Conservation (phyloP, 2,329 filamentous ascomycete species). For the Cladosporium halotolerans region DNA sequence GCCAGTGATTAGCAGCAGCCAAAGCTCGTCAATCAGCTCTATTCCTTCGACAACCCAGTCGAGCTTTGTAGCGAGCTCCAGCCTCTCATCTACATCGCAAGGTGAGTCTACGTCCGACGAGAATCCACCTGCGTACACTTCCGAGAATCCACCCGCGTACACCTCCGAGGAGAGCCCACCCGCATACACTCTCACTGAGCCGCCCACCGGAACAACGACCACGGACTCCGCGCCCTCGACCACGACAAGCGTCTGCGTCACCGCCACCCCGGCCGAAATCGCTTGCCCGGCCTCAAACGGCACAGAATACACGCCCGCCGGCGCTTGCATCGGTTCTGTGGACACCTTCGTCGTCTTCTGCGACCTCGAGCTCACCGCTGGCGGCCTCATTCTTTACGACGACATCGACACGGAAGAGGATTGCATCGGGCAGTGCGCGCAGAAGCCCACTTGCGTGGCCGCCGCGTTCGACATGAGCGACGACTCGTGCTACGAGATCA, state of each 20-base stretch:
- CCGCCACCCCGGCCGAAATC: neutral
- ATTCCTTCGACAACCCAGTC: neutral
- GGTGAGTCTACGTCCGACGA: neutral
- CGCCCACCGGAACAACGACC: neutral
- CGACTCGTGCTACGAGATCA: conserved; percentile 5
- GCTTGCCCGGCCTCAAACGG: conserved; percentile 9
- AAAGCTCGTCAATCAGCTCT: neutral
- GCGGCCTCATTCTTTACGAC: neutral
- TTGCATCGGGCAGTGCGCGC: conserved; percentile 1
- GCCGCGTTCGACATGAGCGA: conserved; percentile 5
- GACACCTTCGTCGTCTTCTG: conserved; percentile 3
- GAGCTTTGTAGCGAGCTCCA: neutral
- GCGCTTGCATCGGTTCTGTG: conserved; percentile 4
- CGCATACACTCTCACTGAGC: neutral
- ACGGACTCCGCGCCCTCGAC: neutral
- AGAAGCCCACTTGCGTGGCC: conserved; percentile 1
- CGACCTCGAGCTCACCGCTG: neutral
- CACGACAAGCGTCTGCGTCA: conserved; percentile 6
- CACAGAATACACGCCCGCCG: conserved; percentile 11
- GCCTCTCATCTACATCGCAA: neutral
- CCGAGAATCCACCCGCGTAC: neutral
- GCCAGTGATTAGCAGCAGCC: neutral
- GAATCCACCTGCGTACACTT: neutral
- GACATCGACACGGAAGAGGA: neutral
- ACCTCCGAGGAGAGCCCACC: neutral